Conservation (phyloP, 768 basidiomycete species). For the Xerocomellus intermedius region DNA sequence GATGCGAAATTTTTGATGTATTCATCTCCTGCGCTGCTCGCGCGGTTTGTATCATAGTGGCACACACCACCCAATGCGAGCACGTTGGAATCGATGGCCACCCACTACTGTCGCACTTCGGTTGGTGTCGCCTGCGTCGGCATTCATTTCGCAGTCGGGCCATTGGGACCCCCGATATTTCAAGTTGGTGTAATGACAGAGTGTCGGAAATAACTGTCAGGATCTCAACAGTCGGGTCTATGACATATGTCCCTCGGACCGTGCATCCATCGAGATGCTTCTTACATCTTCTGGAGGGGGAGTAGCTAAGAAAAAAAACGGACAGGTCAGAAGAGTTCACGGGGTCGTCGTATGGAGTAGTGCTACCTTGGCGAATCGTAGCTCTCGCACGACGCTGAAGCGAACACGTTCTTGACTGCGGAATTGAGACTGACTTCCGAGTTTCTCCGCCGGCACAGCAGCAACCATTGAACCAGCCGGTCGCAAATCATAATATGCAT, state of each 20-base stretch:
- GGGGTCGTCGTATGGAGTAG: too few relatives aligned
- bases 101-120: background rate
- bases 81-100: slow-evolving; percentile 3
- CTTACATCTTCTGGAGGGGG: too few relatives aligned
- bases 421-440: background rate
- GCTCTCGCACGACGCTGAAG: background rate
- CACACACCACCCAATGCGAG: background rate
- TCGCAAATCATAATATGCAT: background rate
- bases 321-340: too few relatives aligned
- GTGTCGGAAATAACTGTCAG: background rate
- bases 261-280: background rate
- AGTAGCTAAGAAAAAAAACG: too few relatives aligned
- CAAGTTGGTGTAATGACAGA: too few relatives aligned
- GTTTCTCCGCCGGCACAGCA: slow-evolving; percentile 14
- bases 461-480: background rate
- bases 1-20: background rate
- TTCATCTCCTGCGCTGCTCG: background rate
- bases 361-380: background rate
- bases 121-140: too few relatives aligned
- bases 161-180: too few relatives aligned
- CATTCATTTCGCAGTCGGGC: too few relatives aligned
- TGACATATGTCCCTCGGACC: background rate
- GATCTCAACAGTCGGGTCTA: background rate
- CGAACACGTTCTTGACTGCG: slow-evolving; percentile 9
- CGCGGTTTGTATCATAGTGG: background rate